These are phyloP conservation scores for Phaeosphaeriaceae sp. DNA, from an alignment of 2,329 filamentous ascomycete species.

Conservation along the genomic window DNA sequence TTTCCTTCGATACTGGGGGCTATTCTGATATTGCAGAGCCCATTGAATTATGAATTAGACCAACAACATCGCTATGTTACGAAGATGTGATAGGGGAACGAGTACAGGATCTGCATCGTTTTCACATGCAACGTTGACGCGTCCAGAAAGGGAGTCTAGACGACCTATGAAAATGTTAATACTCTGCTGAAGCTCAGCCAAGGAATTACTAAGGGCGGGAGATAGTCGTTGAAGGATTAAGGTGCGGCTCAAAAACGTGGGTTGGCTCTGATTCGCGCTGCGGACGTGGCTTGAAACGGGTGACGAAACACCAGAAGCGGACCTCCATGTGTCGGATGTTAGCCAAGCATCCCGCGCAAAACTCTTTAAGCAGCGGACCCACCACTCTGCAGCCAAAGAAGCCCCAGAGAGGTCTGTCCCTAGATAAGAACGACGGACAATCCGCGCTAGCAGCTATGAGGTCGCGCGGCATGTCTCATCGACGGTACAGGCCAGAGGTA, in stretches of 20 bases:
- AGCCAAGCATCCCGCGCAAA: conserved; percentile 43
- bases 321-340: conserved; percentile 33
- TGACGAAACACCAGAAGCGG: conserved; percentile 44
- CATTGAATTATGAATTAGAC: not conserved
- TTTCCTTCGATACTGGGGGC: not conserved
- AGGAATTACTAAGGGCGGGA: conserved; percentile 23
- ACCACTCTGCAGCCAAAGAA: conserved; percentile 33
- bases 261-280: conserved; percentile 23
- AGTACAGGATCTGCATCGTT: not conserved
- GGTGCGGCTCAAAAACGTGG: conserved; percentile 34
- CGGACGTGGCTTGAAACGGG: conserved; percentile 39
- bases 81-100: not conserved
- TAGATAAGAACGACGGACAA: conserved; percentile 20
- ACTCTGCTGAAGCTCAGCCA: conserved; percentile 20
- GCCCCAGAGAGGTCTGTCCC: conserved; percentile 23
- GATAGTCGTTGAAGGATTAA: conserved; percentile 23
- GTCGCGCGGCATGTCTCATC: conserved; percentile 20
- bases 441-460: conserved; percentile 18
- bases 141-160: not conserved
- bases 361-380: conserved; percentile 30
- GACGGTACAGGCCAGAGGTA: conserved; percentile 17
- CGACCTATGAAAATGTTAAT: conserved; percentile 6
- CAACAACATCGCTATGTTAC: not conserved
- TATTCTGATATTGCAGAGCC: not conserved
- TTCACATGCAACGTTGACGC: not conserved